Evolutionary conservation across 2,329 filamentous ascomycete species (phyloP).

Genomic region (Xylaria sp.): DNA sequence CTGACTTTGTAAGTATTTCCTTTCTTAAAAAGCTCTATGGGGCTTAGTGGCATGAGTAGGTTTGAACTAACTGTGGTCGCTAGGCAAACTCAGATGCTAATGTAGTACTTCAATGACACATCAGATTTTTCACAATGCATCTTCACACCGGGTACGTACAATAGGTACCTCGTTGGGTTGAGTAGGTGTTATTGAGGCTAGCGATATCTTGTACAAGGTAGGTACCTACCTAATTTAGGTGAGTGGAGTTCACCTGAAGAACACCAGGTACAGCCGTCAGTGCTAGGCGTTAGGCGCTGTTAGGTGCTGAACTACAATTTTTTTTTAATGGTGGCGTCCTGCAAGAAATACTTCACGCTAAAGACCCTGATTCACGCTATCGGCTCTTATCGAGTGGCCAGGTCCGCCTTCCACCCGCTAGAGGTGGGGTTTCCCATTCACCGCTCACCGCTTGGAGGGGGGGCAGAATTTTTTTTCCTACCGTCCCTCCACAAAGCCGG

Average conservation of each 20-base stretch:
- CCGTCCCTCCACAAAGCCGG: slow-evolving; percentile 40
- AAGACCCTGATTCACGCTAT: slow-evolving; percentile 34
- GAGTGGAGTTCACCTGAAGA: not conserved
- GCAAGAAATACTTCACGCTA: slow-evolving; percentile 10
- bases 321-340: slow-evolving; percentile 13
- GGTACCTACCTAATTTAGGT: not conserved
- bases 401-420: slow-evolving; percentile 12
- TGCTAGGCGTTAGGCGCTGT: too few relatives aligned
- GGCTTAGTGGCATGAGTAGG: too few relatives aligned
- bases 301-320: slow-evolving; percentile 6
- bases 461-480: slow-evolving; percentile 43
- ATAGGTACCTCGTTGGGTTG: too few relatives aligned
- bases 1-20: too few relatives aligned
- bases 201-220: too few relatives aligned
- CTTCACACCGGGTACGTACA: too few relatives aligned
- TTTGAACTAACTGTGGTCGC: too few relatives aligned
- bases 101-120: too few relatives aligned
- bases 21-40: too few relatives aligned
- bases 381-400: slow-evolving; percentile 34
- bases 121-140: too few relatives aligned
- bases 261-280: not conserved
- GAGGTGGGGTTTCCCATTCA: slow-evolving; percentile 39
- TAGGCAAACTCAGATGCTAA: too few relatives aligned
- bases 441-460: slow-evolving; percentile 38
- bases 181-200: too few relatives aligned